Evolutionary conservation across 768 basidiomycete genomes (phyloP).

Genomic region (Podaxis carcinomalis): DNA sequence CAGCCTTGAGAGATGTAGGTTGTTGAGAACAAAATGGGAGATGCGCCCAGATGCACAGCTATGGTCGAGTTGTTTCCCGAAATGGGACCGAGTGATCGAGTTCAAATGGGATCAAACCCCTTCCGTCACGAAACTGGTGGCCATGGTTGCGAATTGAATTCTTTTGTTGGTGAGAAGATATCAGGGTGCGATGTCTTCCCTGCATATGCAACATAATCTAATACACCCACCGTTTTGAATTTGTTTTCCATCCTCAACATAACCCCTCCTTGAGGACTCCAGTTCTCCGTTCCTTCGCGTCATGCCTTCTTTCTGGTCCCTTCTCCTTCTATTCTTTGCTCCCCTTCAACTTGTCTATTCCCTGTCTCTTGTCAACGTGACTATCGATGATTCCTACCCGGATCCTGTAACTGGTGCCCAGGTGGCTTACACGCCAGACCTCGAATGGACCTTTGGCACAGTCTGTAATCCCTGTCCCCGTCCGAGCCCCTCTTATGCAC

Average conservation of each 20-base stretch:
- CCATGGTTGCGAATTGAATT: constrained; percentile 6
- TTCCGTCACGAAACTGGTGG: background rate
- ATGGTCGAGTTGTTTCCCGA: background rate
- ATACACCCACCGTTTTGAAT: background rate
- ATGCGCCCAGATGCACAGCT: background rate
- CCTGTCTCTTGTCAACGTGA: background rate
- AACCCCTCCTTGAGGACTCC: background rate
- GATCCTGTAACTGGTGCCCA: background rate
- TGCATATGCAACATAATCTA: background rate
- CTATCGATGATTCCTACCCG: background rate
- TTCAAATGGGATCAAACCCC: constrained; percentile 1
- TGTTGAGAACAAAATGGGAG: background rate
- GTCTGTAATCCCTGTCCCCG: background rate
- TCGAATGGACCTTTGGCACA: background rate
- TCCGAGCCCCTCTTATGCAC: background rate
- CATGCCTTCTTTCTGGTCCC: background rate
- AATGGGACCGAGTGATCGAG: background rate
- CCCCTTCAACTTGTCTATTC: background rate
- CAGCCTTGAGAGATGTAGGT: constrained; percentile 3
- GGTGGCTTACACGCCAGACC: background rate
- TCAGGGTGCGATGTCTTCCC: constrained; percentile 2
- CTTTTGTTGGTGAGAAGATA: constrained; percentile 9
- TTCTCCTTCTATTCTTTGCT: background rate
- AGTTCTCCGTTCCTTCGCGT: background rate
- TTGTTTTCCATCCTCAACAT: background rate